Evolutionary conservation across 75 land plant species (phyloP), one percentile per base, ranked within the genome.

Genomic region (Sequoia sempervirens): DNA sequence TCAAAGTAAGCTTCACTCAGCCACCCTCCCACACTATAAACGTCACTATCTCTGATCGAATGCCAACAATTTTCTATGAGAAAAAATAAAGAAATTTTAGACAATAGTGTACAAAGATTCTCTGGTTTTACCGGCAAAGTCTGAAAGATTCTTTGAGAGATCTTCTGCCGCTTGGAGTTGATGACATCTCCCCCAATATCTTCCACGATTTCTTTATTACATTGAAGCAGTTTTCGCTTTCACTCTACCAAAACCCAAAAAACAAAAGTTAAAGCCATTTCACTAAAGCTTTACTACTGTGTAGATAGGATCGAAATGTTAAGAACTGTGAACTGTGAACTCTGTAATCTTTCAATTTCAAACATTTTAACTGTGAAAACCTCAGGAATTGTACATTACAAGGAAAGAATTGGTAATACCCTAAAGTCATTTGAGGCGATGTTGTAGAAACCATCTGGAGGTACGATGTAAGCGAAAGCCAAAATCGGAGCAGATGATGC

Each of bases 401-500:
- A n/a, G n/a, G n/a, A n/a, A n/a, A n/a, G n/a, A n/a, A n/a, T 23
- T 11, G 9, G 26, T 18, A 12, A 61, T 86, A 91, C 94, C 81
- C 84, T 90, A 58, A 93, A 93, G 79, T 91, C 89, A 52, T 87
- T 86, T 82, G 87, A 83, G 30, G 90, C 95, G 52, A 88, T 75
- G 28, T 68, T 79, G 82, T 87, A 83, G 43, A 86, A 91, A 6
- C 84, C 87, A 82, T 88, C 61, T 30, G 83, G 58, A n/a, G 93
- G 91, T 32, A 85, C 85, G 18, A 87, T 74, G 66, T 87, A 82
- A 28, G 92, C 92, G 47, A 93, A 90, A n/a, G 88, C 86, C 36
- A 93, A 87, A 66, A 93, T 85, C 1, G 95, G 95, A 14, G 95
- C 95, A 0, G 95, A 92, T 1, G 95, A 91, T 36, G 95, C 91